Evolutionary conservation across 345 rosid species (phyloP), one percentile per base, ranked within the genome.

Genomic region (Syzygium aromaticum): DNA sequence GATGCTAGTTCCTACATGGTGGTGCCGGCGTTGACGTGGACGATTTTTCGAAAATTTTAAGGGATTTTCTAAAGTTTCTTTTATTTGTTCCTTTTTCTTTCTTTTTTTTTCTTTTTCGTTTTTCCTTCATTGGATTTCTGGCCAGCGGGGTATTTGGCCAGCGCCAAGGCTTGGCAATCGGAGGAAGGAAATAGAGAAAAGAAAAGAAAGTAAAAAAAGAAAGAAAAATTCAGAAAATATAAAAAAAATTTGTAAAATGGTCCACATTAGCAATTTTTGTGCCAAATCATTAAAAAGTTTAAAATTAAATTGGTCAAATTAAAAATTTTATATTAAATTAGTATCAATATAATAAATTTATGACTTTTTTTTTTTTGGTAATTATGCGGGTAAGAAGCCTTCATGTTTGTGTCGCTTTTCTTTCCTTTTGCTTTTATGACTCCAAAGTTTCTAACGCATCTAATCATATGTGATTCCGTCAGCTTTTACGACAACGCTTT

Each of bases 321-420:
- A 5, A 59, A 0, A 59, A 25, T 25, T 59, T 59, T 14, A 59
- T 0, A 27, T 25, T 0, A 0, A 11, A 16, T 64, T 64, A 16
- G 3, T 0, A 4, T 64, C 11, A 0, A 2, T 0, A 15, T 7
- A 5, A 15, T 28, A 16, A 8, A 2, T 30, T 64, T 3, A 30
- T 16, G 21, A 30, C 40, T 0, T 64, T 17, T 63, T n/a, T 64
- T 15, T 52, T 64, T 64, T 63, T 3, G 1, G 5, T 64, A 16
- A 30, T 64, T 64, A 64, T 7, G 5, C 40, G 10, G 0, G 9
- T 3, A 3, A 16, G 77, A 28, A 28, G 40, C 22, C 21, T 30
- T 64, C 77, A 9, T 7, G 77, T 8, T 64, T 19, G 43, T 15
- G 30, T 3, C 16, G 11, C 22, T 64, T 64, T 30, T 64, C 77